Base-by-base conservation (phyloP, 2,329 filamentous ascomycete species). In the Paecilomyces sp. region DNA sequence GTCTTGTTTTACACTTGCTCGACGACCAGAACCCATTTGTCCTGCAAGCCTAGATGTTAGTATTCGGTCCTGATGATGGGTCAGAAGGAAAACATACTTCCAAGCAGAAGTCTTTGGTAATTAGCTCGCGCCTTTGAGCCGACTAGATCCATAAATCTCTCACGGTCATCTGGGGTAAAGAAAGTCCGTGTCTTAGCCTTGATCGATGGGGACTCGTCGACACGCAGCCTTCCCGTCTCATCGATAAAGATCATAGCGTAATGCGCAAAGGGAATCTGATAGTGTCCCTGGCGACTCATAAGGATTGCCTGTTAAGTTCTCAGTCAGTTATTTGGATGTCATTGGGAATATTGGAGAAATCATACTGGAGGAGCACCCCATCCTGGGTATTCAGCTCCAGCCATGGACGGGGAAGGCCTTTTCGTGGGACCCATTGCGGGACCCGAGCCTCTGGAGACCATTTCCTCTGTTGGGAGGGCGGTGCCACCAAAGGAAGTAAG, bases 211-310 rank as follows among this genome's bases (percentile, higher is more conserved):
- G 73, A 75, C 60, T 73, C 71, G 1, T 69, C 62, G 6, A 73
- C 67, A 58, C 69, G 68, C 24, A 75, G 59, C 58, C 67, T 70
- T 15, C 72, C 71, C 57, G 67, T 67, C 57, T 67, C 66, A 58
- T 75, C 73, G 3, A 74, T 61, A 52, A 74, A 75, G 36, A 75
- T 73, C 66, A 75, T 61, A 47, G 73, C 72, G 57, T 73, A 75
- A 56, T 74, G 71, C 9, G 66, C 57, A 60, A 66, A 73, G 22
- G 71, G 72, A 51, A 73, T 57, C 55, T 66, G 68, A 60, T 66
- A 61, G 1, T 68, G 61, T 50, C 70, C 56, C 7, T 65, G 69
- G 50, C 65, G 58, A 3, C 64, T 60, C 30, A 65, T 47, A 59
- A 68, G 67, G 68, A 73, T 70, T 11, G 69, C 60, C 72, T 74